Evolutionary conservation across 495 filamentous ascomycete species (phyloP).

Genomic region (Margaritispora aquatica): DNA sequence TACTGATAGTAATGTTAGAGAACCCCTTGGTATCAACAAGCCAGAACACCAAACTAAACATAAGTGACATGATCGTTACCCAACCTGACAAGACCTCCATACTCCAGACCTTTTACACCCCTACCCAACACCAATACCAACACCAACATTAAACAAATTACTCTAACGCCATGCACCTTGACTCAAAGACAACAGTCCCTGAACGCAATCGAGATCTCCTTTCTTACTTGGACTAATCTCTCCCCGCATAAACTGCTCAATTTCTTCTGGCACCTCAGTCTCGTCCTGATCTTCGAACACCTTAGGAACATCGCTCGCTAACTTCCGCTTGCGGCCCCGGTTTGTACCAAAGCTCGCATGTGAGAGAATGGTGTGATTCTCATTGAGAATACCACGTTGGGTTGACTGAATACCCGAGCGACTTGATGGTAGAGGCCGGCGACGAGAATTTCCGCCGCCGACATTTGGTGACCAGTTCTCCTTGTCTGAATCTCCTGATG

Average conservation of each 20-base stretch:
- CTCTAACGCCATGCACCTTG: constrained; percentile 46
- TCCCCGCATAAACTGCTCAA: constrained; percentile 62
- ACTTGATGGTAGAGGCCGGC: constrained; percentile 17
- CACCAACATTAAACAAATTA: background rate
- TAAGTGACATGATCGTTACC: background rate
- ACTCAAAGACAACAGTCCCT: constrained; percentile 67
- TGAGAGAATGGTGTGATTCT: constrained; percentile 33
- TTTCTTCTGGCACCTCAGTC: constrained; percentile 44
- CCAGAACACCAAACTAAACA: background rate
- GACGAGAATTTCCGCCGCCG: constrained; percentile 28
- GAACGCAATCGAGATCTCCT: constrained; percentile 69
- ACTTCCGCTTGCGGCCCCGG: constrained; percentile 13
- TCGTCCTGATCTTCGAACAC: constrained; percentile 29
- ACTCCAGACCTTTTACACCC: background rate
- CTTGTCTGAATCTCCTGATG: constrained; percentile 74
- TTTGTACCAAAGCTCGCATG: constrained; percentile 22
- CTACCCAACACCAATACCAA: background rate
- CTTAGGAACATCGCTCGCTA: constrained; percentile 10
- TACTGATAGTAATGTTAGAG: too few relatives aligned
- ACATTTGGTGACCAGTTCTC: constrained; percentile 67
- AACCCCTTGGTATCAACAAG: constrained; percentile 1
- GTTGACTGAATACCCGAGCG: constrained; percentile 7
- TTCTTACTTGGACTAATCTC: constrained; percentile 53
- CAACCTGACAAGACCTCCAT: too few relatives aligned
- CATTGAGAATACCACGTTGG: constrained; percentile 19